These are phyloP conservation scores for Pleurotus eryngii DNA, from an alignment of 768 basidiomycete genomes.

Conservation along the genomic window DNA sequence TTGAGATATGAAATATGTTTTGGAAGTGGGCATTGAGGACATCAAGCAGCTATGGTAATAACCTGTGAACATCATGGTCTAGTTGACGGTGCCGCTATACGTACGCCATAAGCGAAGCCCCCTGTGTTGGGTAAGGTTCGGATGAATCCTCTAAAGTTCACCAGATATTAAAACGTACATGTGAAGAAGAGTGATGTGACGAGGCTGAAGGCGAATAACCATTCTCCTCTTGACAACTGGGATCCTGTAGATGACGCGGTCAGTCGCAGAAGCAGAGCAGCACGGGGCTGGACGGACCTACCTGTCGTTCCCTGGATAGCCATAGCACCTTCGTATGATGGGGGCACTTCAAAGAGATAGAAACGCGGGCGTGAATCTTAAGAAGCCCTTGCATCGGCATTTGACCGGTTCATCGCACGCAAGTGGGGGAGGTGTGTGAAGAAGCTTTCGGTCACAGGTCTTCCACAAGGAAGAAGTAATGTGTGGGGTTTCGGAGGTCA, in stretches of 20 bases:
- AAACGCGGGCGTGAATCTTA: background rate
- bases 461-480: background rate
- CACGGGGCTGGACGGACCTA: background rate
- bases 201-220: conserved; percentile 59
- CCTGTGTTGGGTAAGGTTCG: conserved; percentile 24
- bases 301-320: conserved; percentile 8
- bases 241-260: conserved; percentile 25
- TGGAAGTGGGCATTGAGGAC: conserved; percentile 76
- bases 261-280: no score
- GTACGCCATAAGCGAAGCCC: conserved; percentile 68
- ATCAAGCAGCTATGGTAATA: conserved; percentile 49
- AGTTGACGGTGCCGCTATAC: conserved; percentile 13
- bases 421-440: background rate
- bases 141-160: no score
- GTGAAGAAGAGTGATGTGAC: conserved; percentile 78
- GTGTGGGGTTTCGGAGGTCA: background rate
- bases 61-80: conserved; percentile 15
- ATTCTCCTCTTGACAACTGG: conserved; percentile 42
- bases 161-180: conserved; percentile 34
- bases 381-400: background rate
- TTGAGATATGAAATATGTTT: conserved; percentile 60
- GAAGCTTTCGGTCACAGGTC: conserved; percentile 2
- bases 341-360: background rate
- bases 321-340: background rate
- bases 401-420: background rate